phyloP scores from a whole-genome alignment of 352 stramenopile species.

The Blastocystis sp. region DNA sequence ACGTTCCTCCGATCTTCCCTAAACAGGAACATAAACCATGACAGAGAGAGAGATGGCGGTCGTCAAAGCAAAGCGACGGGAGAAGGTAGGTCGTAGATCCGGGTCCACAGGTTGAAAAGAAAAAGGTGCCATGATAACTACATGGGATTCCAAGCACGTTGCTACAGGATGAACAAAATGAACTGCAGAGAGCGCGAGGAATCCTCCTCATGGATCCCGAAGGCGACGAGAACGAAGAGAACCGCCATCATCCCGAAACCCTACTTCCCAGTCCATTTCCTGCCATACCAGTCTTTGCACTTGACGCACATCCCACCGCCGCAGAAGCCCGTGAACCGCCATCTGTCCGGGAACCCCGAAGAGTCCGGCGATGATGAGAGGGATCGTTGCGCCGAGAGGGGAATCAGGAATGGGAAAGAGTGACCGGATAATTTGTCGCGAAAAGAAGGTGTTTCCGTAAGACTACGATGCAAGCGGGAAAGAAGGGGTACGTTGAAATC shows the following conservation, averaged over 20 bases:
- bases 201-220: not conserved
- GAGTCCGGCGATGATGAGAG: constrained; percentile 16
- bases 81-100: constrained; percentile 36
- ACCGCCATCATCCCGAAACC: not conserved
- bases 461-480: not conserved
- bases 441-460: constrained; percentile 38
- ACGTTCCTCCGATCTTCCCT: constrained; percentile 22
- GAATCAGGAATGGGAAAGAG: not conserved
- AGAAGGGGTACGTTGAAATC: not conserved
- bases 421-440: not conserved
- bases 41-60: constrained; percentile 16
- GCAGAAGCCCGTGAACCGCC: not conserved
- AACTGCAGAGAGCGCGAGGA: not conserved
- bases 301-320: not conserved
- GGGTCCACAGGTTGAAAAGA: constrained; percentile 34
- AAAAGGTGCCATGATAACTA: constrained; percentile 38
- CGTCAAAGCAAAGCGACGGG: constrained; percentile 6
- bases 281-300: not conserved
- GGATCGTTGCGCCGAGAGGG: not conserved
- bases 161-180: not conserved
- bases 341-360: constrained; percentile 13
- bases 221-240: not conserved
- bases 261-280: not conserved
- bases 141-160: not conserved
- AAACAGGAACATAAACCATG: constrained; percentile 35